A percentile compares a stretch with the other conserved stretches of the same genome.
Evolutionary conservation across 768 basidiomycete species (phyloP).

Genomic region (Calvatia gigantea): DNA sequence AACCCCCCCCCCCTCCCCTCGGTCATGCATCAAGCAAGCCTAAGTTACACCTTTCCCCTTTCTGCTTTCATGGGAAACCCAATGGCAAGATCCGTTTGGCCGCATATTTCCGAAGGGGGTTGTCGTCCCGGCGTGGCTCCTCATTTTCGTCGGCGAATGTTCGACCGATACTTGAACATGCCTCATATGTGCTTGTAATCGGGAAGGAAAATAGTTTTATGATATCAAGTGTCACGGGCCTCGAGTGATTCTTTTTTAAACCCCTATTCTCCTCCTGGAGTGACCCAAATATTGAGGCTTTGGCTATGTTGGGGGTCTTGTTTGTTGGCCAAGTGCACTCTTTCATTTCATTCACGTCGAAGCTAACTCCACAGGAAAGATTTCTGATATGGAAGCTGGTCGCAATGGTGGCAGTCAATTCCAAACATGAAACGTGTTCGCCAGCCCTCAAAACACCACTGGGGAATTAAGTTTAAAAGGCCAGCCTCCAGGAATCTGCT

Average conservation of each 20-base stretch:
- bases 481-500: not conserved
- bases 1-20: conserved; percentile 16
- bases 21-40: conserved; percentile 16
- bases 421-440: conserved; percentile 10
- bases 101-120: conserved; percentile 15
- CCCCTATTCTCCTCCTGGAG: not conserved
- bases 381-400: conserved; percentile 14
- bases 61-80: conserved; percentile 18
- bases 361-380: not conserved
- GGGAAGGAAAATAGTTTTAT: not conserved
- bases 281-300: not conserved
- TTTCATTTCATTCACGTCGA: conserved; percentile 4
- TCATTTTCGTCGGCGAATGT: not conserved
- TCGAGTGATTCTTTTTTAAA: not conserved
- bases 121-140: conserved; percentile 12
- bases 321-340: not conserved
- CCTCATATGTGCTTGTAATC: not conserved
- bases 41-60: conserved; percentile 16
- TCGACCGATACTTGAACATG: not conserved
- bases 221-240: not conserved
- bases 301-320: not conserved
- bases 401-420: conserved; percentile 12
- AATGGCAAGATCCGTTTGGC: conserved; percentile 12
- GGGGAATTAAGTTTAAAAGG: conserved; percentile 5
- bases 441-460: not conserved